These are phyloP conservation scores for Cercis canadensis DNA, from an alignment of 306 rosid species.

Conservation along the genomic window DNA sequence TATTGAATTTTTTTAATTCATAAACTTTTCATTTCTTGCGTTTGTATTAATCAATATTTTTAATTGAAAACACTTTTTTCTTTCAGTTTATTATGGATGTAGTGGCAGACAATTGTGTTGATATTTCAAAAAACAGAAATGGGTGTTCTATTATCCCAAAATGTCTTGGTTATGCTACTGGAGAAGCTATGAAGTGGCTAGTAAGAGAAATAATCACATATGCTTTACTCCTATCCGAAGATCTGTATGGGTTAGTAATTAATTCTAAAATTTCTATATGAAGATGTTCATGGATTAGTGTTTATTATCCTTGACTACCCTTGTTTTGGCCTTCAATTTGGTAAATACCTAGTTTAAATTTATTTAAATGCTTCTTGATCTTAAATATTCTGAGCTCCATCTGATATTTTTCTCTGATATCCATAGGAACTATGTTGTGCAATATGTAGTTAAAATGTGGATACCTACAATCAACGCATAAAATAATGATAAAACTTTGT, in stretches of 20 bases:
- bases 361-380: too few relatives aligned
- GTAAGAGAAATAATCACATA: neutral
- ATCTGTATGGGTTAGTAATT: constrained; percentile 52
- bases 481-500: constrained; percentile 4
- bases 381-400: too few relatives aligned
- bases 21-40: too few relatives aligned
- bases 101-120: constrained; percentile 28
- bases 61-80: constrained; percentile 13
- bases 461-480: neutral
- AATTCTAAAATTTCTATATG: neutral
- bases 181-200: neutral
- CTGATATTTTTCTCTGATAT: neutral
- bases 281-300: too few relatives aligned
- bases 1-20: too few relatives aligned
- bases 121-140: constrained; percentile 30
- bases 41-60: neutral
- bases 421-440: constrained; percentile 58
- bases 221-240: constrained; percentile 36
- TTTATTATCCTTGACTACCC: too few relatives aligned
- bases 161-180: neutral
- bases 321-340: too few relatives aligned
- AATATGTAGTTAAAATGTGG: constrained; percentile 23
- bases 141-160: constrained; percentile 48
- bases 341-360: too few relatives aligned
- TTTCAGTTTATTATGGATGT: constrained; percentile 43